These are phyloP conservation scores for Neckera pumila DNA, from an alignment of 225 moss, liverwort and hornwort species.

Conservation along the genomic window DNA sequence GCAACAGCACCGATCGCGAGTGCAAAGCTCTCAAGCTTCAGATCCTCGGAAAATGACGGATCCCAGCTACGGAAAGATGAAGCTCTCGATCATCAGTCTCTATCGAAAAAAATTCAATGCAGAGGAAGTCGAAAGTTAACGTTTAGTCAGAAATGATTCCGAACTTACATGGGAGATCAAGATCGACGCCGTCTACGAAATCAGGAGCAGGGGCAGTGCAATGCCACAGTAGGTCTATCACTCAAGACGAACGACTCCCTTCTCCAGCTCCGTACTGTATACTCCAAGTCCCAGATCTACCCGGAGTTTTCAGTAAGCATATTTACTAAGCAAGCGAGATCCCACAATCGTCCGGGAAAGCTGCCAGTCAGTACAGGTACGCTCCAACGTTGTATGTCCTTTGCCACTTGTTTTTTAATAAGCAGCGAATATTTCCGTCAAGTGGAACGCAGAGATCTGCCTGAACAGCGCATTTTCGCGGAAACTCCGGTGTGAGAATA, in stretches of 20 bases:
- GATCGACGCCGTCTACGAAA: not conserved
- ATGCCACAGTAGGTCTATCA: not conserved
- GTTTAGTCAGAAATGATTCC: not conserved
- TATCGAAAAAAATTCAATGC: not conserved
- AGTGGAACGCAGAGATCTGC: not conserved
- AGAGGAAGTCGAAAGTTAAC: not conserved
- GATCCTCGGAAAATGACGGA: not conserved
- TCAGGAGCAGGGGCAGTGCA: not conserved
- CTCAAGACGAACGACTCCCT: not conserved
- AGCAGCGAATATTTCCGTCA: not conserved
- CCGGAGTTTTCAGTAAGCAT: no score
- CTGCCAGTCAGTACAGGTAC: not conserved
- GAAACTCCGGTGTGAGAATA: not conserved
- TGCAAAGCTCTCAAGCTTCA: not conserved
- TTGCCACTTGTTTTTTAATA: not conserved
- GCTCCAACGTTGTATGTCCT: not conserved
- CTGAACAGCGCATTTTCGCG: not conserved
- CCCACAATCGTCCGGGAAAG: not conserved
- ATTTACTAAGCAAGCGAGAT: not conserved
- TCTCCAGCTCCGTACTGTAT: not conserved
- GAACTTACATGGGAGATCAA: not conserved
- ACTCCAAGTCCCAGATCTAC: not conserved
- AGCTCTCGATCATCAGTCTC: not conserved
- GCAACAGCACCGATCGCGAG: not conserved
- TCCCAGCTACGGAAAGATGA: not conserved